Evolutionary conservation across 495 filamentous ascomycete genomes (phyloP).

Genomic region (Hypoxylon lenormandii): DNA sequence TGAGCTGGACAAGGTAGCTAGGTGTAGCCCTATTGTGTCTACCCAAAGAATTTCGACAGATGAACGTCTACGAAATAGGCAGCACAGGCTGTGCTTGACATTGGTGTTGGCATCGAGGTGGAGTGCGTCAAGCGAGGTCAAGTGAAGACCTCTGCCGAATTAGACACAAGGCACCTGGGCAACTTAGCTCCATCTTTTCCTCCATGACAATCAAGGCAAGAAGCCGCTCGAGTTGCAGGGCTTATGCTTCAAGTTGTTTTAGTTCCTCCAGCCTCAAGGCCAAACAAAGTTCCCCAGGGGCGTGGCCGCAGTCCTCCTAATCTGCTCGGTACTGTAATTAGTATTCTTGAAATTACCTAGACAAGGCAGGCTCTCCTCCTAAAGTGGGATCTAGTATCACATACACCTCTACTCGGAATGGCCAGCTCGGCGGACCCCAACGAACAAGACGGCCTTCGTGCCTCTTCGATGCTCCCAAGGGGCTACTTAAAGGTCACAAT

Average conservation of each 20-base stretch:
- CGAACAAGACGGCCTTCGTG: neutral
- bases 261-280: constrained; percentile 42
- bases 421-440: constrained; percentile 1
- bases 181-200: constrained; percentile 47
- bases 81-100: constrained; percentile 43
- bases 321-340: constrained; percentile 44
- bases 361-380: constrained; percentile 28
- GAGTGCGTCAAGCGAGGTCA: constrained; percentile 43
- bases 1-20: constrained; percentile 43
- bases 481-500: neutral
- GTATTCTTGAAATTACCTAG: constrained; percentile 35
- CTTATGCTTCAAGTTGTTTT: constrained; percentile 50
- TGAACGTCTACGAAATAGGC: constrained; percentile 31
- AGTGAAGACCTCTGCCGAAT: constrained; percentile 42
- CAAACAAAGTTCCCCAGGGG: constrained; percentile 46
- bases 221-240: constrained; percentile 47
- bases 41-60: constrained; percentile 37
- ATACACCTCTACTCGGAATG: constrained; percentile 1
- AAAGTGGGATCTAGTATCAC: constrained; percentile 25
- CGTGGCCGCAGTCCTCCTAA: constrained; percentile 39
- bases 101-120: constrained; percentile 45
- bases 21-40: constrained; percentile 48
- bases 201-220: constrained; percentile 49
- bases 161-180: constrained; percentile 46
- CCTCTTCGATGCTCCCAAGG: constrained; percentile 15